These are phyloP conservation scores for Trichoderma arundinaceum DNA, from an alignment of 2,329 filamentous ascomycete species.

Conservation along the genomic window DNA sequence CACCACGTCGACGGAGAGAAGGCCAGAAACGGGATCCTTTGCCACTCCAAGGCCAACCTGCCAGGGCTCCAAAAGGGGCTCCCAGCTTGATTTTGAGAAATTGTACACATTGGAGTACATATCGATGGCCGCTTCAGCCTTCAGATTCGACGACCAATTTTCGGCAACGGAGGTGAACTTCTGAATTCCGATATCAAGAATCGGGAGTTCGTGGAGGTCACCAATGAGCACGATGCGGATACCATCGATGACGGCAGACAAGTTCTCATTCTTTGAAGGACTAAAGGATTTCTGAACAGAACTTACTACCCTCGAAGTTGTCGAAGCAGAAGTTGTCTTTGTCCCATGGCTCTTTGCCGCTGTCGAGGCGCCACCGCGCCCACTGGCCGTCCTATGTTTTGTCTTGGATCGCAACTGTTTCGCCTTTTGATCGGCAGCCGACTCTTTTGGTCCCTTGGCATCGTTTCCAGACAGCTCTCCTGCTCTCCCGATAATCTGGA, in stretches of 20 bases:
- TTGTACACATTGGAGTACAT: conserved; percentile 98
- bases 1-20: conserved; percentile 81
- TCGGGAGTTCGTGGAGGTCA: conserved; percentile 91
- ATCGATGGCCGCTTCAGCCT: conserved; percentile 86
- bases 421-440: conserved; percentile 59
- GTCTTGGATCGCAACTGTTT: conserved; percentile 58
- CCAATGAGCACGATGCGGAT: conserved; percentile 93
- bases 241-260: conserved; percentile 85
- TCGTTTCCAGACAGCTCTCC: conserved; percentile 80
- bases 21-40: conserved; percentile 74
- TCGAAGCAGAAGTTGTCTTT: conserved; percentile 45
- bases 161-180: conserved; percentile 82
- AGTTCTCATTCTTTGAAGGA: conserved; percentile 65
- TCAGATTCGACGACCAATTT: conserved; percentile 89
- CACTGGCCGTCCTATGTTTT: conserved; percentile 63
- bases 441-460: conserved; percentile 45
- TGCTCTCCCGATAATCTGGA: conserved; percentile 90
- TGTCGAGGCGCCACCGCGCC: conserved; percentile 58
- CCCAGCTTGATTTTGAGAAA: conserved; percentile 98
- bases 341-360: conserved; percentile 51
- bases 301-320: conserved; percentile 35
- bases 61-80: conserved; percentile 96
- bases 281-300: conserved; percentile 32
- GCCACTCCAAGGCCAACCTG: conserved; percentile 89
- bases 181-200: conserved; percentile 92